A percentile compares a stretch with the other conserved stretches of the same genome.
These are phyloP conservation scores for Onygenales sp. DNA, from an alignment of 2,329 filamentous ascomycete species.

Conservation along the genomic window DNA sequence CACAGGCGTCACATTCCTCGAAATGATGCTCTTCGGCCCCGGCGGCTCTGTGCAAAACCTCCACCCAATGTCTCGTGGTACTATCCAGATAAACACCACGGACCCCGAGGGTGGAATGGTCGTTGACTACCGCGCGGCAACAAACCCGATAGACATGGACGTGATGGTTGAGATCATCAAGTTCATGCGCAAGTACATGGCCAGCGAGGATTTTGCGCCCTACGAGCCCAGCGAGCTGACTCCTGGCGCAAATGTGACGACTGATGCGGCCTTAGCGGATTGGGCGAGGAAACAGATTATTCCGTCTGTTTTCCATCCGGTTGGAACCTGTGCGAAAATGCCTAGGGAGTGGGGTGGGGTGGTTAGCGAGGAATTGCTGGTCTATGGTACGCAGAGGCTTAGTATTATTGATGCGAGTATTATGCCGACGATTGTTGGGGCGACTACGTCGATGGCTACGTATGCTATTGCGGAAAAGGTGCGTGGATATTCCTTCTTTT, in stretches of 20 bases:
- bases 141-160: constrained; percentile 30
- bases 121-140: constrained; percentile 31
- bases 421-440: constrained; percentile 15
- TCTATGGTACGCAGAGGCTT: constrained; percentile 16
- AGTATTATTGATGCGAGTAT: constrained; percentile 22
- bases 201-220: constrained; percentile 16
- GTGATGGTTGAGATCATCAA: constrained; percentile 26
- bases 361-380: constrained; percentile 13
- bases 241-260: not conserved
- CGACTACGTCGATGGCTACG: constrained; percentile 1
- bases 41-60: constrained; percentile 3
- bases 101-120: constrained; percentile 26
- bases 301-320: constrained; percentile 10
- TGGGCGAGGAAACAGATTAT: constrained; percentile 1
- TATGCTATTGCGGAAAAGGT: constrained; percentile 15
- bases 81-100: constrained; percentile 27
- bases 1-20: not conserved
- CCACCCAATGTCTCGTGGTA: constrained; percentile 34
- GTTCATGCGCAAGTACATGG: constrained; percentile 27
- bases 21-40: not conserved
- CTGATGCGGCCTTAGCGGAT: not conserved
- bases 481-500: not conserved
- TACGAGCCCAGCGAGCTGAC: not conserved
- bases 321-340: constrained; percentile 18
- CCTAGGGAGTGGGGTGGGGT: constrained; percentile 12